phyloP scores from a whole-genome alignment of 73 alveolate genomes.

The Breviolum minutum region DNA sequence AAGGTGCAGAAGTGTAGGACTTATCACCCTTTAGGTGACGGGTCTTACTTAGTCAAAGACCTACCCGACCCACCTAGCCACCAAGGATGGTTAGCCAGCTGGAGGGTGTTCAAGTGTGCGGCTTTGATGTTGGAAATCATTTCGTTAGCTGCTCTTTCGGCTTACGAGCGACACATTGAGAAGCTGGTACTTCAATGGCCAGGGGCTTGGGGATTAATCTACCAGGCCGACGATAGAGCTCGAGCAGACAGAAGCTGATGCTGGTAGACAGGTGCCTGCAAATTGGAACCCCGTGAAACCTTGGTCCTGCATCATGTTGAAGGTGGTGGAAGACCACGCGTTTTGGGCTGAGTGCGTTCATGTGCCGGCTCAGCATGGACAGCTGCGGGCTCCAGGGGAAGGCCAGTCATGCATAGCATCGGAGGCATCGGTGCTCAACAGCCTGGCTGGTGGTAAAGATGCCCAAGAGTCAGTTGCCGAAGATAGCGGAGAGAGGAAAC shows the following conservation, averaged over 20 bases:
- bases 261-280: not conserved
- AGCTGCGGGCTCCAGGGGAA: not conserved
- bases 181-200: not conserved
- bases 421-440: not conserved
- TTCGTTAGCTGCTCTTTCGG: not conserved
- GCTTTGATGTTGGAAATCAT: not conserved
- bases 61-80: not conserved
- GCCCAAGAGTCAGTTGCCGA: not conserved
- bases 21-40: not conserved
- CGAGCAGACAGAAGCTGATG: not conserved
- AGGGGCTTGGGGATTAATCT: not conserved
- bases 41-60: not conserved
- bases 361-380: slow-evolving; percentile 11
- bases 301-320: not conserved
- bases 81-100: not conserved
- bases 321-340: not conserved
- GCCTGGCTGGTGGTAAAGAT: not conserved
- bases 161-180: not conserved
- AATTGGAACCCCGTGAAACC: not conserved
- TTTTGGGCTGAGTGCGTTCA: not conserved
- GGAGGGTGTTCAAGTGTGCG: not conserved
- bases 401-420: not conserved
- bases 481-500: not conserved
- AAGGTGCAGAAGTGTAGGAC: not conserved
- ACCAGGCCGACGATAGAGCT: not conserved